These are phyloP conservation scores for Ophiostoma triangulosporum DNA, from an alignment of 2,329 filamentous ascomycete genomes.

Conservation along the genomic window DNA sequence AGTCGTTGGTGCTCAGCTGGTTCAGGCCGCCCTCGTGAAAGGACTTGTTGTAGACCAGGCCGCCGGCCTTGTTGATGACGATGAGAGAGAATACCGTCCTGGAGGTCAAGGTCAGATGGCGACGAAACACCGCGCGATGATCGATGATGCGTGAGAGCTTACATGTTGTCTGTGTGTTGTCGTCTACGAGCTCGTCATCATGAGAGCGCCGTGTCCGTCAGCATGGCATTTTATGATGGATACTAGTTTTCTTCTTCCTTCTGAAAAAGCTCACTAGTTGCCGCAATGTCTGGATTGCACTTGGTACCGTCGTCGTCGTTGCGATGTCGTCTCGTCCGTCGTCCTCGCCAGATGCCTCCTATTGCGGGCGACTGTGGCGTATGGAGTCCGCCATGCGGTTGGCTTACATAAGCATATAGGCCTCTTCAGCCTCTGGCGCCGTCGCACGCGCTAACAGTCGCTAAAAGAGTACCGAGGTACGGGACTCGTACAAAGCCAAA, in stretches of 20 bases:
- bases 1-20: constrained; percentile 88
- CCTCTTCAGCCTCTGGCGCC: no score
- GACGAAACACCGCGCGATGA: not conserved
- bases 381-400: no score
- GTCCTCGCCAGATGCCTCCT: no score
- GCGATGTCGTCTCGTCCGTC: no score
- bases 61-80: constrained; percentile 97
- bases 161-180: constrained; percentile 10
- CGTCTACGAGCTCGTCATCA: constrained; percentile 5
- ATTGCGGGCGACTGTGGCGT: no score
- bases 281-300: no score
- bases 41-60: constrained; percentile 88
- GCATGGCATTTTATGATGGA: no score
- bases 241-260: no score
- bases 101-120: not conserved
- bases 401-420: no score
- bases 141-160: not conserved
- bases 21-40: constrained; percentile 77
- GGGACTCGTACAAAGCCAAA: not conserved
- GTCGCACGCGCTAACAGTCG: no score
- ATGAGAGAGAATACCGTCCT: constrained; percentile 95
- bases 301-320: no score
- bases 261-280: no score
- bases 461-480: not conserved
- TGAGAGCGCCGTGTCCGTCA: not conserved